phyloP scores from a whole-genome alignment of 1,139 yeast species.

The Magnusiomyces ingens region DNA sequence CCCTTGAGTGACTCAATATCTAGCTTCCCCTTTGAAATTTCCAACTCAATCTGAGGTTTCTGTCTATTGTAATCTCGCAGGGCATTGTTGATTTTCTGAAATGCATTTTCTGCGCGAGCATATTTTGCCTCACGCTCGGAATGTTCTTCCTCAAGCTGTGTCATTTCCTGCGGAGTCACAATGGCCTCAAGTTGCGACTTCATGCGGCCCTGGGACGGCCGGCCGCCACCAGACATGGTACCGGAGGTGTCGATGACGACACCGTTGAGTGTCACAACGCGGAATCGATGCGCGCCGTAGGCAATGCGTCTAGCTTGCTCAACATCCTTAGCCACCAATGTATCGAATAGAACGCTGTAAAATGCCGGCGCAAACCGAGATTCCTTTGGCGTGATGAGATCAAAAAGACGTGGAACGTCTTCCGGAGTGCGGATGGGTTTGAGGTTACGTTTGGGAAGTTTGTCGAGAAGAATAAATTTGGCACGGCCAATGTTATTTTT shows the following conservation, averaged over 20 bases:
- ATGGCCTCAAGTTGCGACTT: constrained; percentile 35
- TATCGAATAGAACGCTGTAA: constrained; percentile 77
- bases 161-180: constrained; percentile 54
- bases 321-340: constrained; percentile 75
- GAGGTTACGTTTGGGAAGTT: constrained; percentile 58
- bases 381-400: constrained; percentile 63
- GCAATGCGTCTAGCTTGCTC: constrained; percentile 84
- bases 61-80: constrained; percentile 54
- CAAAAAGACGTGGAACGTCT: constrained; percentile 74
- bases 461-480: constrained; percentile 72
- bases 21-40: constrained; percentile 51
- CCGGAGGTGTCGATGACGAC: constrained; percentile 92
- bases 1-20: constrained; percentile 58
- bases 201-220: constrained; percentile 62
- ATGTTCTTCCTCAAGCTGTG: constrained; percentile 48
- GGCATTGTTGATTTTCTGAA: constrained; percentile 53
- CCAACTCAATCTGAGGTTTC: constrained; percentile 63
- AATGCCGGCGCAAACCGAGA: constrained; percentile 78
- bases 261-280: constrained; percentile 92
- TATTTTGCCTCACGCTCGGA: constrained; percentile 50
- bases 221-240: constrained; percentile 96
- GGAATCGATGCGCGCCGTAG: constrained; percentile 69
- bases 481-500: constrained; percentile 86
- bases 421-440: constrained; percentile 66
- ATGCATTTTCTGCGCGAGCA: constrained; percentile 47